Evolutionary conservation across 192 early-diverging fungal species (phyloP).

Genomic region (Gaertneriomyces semiglobifer): DNA sequence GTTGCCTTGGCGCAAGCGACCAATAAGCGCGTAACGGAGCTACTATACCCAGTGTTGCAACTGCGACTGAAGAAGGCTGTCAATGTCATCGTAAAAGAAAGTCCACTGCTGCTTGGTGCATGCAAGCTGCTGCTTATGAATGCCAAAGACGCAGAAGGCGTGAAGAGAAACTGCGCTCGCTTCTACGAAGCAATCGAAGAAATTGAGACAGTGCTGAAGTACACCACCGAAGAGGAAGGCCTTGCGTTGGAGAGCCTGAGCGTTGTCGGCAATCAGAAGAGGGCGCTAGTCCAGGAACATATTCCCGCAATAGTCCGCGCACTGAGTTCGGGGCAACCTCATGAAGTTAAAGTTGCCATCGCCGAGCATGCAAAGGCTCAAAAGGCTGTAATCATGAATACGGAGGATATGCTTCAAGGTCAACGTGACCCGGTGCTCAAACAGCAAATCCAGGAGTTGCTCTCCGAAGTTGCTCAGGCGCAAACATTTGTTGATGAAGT

Average conservation of each 20-base stretch:
- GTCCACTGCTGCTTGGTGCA: conserved; percentile 35
- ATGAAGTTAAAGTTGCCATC: conserved; percentile 18
- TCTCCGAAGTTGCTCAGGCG: conserved; percentile 14
- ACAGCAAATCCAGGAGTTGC: conserved; percentile 13
- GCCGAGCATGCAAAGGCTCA: conserved; percentile 18
- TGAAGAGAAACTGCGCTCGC: conserved; percentile 12
- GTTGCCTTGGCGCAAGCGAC: conserved; percentile 36
- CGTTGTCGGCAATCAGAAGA: conserved; percentile 17
- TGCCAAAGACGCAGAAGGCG: neutral
- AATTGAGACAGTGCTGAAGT: conserved; percentile 40
- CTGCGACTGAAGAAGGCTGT: conserved; percentile 34
- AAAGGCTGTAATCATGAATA: conserved; percentile 13
- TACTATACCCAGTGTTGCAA: conserved; percentile 34
- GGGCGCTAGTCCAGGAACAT: conserved; percentile 16
- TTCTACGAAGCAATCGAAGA: conserved; percentile 25
- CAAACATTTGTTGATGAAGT: conserved; percentile 18
- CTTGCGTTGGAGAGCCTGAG: conserved; percentile 15
- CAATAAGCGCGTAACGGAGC: conserved; percentile 36
- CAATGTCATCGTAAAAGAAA: conserved; percentile 26
- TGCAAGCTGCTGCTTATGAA: conserved; percentile 29
- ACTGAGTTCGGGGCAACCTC: neutral
- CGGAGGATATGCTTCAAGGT: conserved; percentile 25
- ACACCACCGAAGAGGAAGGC: conserved; percentile 34
- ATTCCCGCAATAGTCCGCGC: conserved; percentile 17
- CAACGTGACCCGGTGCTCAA: conserved; percentile 17